Percentiles rank a stretch among this genome's conserved stretches.
These are phyloP conservation scores for Hypoxylon sp. DNA, from an alignment of 2,329 filamentous ascomycete species.

Conservation along the genomic window DNA sequence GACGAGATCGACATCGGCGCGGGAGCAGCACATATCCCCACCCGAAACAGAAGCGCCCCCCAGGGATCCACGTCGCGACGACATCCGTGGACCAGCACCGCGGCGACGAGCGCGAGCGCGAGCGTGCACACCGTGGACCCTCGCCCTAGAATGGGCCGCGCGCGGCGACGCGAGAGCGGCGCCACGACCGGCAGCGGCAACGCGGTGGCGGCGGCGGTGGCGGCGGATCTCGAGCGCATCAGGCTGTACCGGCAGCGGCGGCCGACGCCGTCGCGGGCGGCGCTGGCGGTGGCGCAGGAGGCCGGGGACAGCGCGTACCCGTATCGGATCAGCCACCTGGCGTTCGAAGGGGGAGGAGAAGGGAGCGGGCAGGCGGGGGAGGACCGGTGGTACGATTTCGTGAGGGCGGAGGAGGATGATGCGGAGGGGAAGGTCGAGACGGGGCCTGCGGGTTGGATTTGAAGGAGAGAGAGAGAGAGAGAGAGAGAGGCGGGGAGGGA, in stretches of 20 bases:
- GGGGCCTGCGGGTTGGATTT: constrained; percentile 17
- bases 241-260: constrained; percentile 28
- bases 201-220: constrained; percentile 17
- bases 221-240: constrained; percentile 34
- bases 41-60: too few species aligned
- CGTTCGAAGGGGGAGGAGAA: constrained; percentile 29
- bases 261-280: constrained; percentile 1
- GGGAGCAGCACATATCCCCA: too few species aligned
- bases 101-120: background rate
- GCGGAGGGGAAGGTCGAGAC: background rate
- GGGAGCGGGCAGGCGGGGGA: background rate
- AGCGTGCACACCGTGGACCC: background rate
- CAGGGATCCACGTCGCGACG: too few species aligned
- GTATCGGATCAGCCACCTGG: constrained; percentile 32
- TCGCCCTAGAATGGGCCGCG: background rate
- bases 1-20: background rate
- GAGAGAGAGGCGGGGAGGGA: too few species aligned
- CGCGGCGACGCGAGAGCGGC: background rate
- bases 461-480: too few species aligned
- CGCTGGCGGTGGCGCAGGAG: background rate
- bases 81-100: too few species aligned
- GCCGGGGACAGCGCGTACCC: background rate
- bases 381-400: constrained; percentile 19
- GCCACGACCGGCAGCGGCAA: background rate
- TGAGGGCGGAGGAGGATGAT: constrained; percentile 13